A percentile compares a stretch with the other conserved stretches of the same genome.
phyloP scores from a whole-genome alignment of 2,329 filamentous ascomycete species.

The Ophiostoma perfectum region DNA sequence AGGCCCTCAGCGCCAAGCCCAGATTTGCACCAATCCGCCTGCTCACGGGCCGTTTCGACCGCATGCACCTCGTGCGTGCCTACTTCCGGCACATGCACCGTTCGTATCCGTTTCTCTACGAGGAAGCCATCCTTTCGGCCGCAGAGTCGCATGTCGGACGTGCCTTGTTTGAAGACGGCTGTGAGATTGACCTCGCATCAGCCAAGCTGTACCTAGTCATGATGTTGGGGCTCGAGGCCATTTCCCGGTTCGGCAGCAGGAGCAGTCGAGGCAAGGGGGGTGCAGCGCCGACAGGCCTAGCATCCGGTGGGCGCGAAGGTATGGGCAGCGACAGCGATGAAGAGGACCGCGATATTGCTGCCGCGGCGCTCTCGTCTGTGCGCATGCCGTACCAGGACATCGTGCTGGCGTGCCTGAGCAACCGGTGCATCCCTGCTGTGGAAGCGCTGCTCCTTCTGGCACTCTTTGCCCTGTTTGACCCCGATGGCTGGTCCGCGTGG shows the following conservation, averaged over 20 bases:
- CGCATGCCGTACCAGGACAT: conserved; percentile 38
- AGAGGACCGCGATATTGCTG: neutral
- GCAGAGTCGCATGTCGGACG: neutral
- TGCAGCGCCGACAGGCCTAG: neutral
- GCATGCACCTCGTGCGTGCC: conserved; percentile 36
- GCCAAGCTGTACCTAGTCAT: conserved; percentile 1
- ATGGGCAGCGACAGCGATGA: neutral
- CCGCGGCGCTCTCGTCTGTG: conserved; percentile 30
- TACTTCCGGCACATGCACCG: conserved; percentile 44
- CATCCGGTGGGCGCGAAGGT: neutral
- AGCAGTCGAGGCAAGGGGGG: neutral
- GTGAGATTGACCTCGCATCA: neutral
- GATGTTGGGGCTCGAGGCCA: conserved; percentile 7
- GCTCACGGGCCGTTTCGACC: conserved; percentile 16
- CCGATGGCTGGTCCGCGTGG: conserved; percentile 37
- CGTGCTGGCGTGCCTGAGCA: conserved; percentile 38
- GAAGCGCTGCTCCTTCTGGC: conserved; percentile 29
- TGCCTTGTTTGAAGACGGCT: neutral
- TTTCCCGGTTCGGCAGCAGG: neutral
- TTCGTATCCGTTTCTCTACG: conserved; percentile 43
- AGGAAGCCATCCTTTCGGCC: conserved; percentile 33
- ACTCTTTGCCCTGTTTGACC: conserved; percentile 42
- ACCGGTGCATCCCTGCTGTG: conserved; percentile 37
- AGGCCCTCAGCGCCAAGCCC: conserved; percentile 4
- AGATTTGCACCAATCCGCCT: conserved; percentile 15